Evolutionary conservation across 192 early-diverging fungal species (phyloP), one percentile per base, ranked within the genome.

Genomic region (Geosiphon pyriformis): DNA sequence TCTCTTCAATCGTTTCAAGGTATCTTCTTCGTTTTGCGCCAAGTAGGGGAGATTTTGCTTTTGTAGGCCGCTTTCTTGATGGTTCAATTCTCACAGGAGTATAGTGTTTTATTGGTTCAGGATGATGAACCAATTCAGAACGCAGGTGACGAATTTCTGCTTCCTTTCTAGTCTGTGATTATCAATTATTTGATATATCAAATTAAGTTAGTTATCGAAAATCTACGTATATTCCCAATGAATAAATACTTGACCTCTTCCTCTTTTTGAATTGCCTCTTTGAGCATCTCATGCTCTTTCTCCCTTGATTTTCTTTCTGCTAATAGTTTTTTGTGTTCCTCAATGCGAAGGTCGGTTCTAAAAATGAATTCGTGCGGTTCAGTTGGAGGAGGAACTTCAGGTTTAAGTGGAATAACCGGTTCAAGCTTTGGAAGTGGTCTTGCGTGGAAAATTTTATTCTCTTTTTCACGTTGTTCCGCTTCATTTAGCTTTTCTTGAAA

Each of bases 61-160:
- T 63, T 25, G 61, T 63, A 7, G 20, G 49, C 18, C 31, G 48
- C 50, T 63, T 63, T 17, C 50, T 51, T 1, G 61, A 63, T 63
- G 61, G 48, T 22, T 51, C 12, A 23, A 63, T 63, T 26, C 8
- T 33, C 26, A 63, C n/a, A 27, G 48, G 61, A 17, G 27, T 0
- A 31, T 63, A 63, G 17, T 50, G 18, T 23, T 20, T 47, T 0
- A 63, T 32, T 11, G 48, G 61, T 31, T 51, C 34, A 50, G 61
- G 34, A 23, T 51, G 61, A 31, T 27, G 42, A 29, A 63, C 47
- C 17, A 27, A 34, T 25, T 63, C 61, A 32, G 6, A 15, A 12
- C 61, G 26, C 42, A 63, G 32, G 12, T 30, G 23, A 51, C 61
- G 61, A 51, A 63, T 48, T 48, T 63, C 61, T n/a, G 23, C 49